Percentiles rank a stretch among this genome's conserved stretches.
Evolutionary conservation across 257 asterid species (phyloP).

Genomic region (Nicotiana tabacum): DNA sequence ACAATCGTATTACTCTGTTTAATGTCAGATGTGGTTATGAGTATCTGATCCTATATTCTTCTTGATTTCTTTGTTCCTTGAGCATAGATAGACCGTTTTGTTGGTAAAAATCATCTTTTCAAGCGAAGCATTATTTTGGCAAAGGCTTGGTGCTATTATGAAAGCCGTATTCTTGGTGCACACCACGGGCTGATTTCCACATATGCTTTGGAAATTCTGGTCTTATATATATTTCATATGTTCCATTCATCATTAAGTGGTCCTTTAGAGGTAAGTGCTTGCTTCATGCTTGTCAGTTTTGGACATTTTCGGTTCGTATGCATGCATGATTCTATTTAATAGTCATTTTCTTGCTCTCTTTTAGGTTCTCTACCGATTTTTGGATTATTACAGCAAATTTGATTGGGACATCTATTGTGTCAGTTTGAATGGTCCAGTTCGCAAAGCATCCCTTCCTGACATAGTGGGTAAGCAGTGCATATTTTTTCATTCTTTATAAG

Average conservation of each 20-base stretch:
- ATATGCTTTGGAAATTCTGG: slow-evolving; percentile 47
- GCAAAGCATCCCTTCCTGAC: slow-evolving; percentile 50
- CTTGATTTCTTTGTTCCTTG: slow-evolving; percentile 7
- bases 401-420: slow-evolving; percentile 80
- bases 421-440: slow-evolving; percentile 75
- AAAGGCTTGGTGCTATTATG: slow-evolving; percentile 84
- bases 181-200: slow-evolving; percentile 75
- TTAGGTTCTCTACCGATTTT: slow-evolving; percentile 68
- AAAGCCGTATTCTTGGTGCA: slow-evolving; percentile 88
- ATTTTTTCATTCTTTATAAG: background rate
- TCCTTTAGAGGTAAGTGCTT: slow-evolving; percentile 58
- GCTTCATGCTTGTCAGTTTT: background rate
- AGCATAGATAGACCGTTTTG: slow-evolving; percentile 69
- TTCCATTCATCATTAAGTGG: slow-evolving; percentile 38
- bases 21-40: background rate
- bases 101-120: slow-evolving; percentile 70
- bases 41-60: slow-evolving; percentile 1
- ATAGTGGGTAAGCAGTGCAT: slow-evolving; percentile 51
- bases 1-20: background rate
- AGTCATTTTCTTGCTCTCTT: slow-evolving; percentile 4
- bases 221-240: slow-evolving; percentile 39
- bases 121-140: slow-evolving; percentile 74
- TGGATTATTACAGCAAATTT: slow-evolving; percentile 72
- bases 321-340: slow-evolving; percentile 13
- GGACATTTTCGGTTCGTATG: background rate